Evolutionary conservation across 2,329 filamentous ascomycete species (phyloP).

Genomic region (Fusarium sacchari): DNA sequence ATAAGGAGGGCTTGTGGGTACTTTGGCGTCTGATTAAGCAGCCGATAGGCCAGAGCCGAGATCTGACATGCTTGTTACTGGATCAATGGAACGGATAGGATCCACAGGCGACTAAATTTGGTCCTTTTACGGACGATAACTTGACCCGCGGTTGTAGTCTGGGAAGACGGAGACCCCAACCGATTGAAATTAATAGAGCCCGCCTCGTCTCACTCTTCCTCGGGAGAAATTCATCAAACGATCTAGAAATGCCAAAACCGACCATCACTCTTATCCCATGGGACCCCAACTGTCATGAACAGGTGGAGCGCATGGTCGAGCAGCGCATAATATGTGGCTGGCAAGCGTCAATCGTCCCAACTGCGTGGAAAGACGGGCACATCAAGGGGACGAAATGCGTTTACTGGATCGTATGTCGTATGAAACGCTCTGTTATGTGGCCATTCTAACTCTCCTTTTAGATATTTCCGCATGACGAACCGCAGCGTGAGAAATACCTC

Average conservation of each 20-base stretch:
- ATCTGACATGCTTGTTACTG: too few species aligned
- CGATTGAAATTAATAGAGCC: too few species aligned
- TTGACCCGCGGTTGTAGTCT: too few species aligned
- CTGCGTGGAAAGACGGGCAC: neutral
- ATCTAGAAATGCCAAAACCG: neutral
- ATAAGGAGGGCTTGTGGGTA: too few species aligned
- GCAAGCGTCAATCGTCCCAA: neutral
- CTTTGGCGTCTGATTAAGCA: too few species aligned
- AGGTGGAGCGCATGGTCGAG: neutral
- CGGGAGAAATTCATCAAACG: too few species aligned
- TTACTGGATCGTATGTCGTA: neutral
- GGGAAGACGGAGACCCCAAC: too few species aligned
- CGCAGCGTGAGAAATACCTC: neutral
- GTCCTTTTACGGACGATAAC: too few species aligned
- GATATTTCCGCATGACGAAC: fast-evolving
- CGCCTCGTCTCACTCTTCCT: too few species aligned
- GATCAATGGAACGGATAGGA: too few species aligned
- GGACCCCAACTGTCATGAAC: neutral
- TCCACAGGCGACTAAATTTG: too few species aligned
- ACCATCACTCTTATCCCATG: neutral
- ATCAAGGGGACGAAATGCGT: neutral
- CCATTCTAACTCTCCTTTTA: fast-evolving
- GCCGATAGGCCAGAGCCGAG: too few species aligned
- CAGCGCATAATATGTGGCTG: neutral
- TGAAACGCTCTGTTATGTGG: fast-evolving